Percentiles rank a stretch among this genome's conserved stretches.
Conservation (phyloP, 208 protist genomes). For the Kentomonas sorsogonicus region DNA sequence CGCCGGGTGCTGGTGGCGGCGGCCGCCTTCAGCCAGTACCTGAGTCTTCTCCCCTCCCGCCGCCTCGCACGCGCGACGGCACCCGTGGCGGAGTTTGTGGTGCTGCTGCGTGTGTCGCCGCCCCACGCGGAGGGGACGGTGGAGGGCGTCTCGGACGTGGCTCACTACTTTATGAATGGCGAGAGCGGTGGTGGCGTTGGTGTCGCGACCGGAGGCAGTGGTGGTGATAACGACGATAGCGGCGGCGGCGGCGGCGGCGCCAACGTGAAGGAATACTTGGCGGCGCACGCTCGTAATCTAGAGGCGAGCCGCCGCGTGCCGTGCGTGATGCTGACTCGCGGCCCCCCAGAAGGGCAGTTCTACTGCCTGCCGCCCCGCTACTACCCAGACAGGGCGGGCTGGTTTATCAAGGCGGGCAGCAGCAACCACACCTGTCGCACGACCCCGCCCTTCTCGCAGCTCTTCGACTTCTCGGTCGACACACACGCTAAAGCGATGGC, state of each 20-base stretch:
- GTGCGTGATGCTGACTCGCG: constrained; percentile 18
- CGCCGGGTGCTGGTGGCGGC: constrained; percentile 19
- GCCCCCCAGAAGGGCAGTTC: constrained; percentile 9
- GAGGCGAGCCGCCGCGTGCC: constrained; percentile 14
- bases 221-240: too few species aligned
- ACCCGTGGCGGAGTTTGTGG: constrained; percentile 15
- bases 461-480: constrained; percentile 1
- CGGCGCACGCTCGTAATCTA: constrained; percentile 14
- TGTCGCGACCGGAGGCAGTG: too few species aligned
- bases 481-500: constrained; percentile 12
- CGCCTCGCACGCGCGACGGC: not conserved
- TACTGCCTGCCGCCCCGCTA: constrained; percentile 27
- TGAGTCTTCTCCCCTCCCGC: constrained; percentile 11
- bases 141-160: too few species aligned
- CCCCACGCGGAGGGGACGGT: constrained; percentile 12
- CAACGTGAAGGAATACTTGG: too few species aligned
- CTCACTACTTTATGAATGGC: too few species aligned
- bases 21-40: constrained; percentile 15
- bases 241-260: too few species aligned
- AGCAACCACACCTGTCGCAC: too few species aligned
- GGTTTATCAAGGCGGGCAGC: constrained; percentile 29
- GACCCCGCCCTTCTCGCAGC: not conserved
- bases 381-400: constrained; percentile 17
- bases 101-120: constrained; percentile 13
- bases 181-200: too few species aligned